These are phyloP conservation scores for Phallus indusiatus DNA, from an alignment of 768 basidiomycete species.

Conservation along the genomic window DNA sequence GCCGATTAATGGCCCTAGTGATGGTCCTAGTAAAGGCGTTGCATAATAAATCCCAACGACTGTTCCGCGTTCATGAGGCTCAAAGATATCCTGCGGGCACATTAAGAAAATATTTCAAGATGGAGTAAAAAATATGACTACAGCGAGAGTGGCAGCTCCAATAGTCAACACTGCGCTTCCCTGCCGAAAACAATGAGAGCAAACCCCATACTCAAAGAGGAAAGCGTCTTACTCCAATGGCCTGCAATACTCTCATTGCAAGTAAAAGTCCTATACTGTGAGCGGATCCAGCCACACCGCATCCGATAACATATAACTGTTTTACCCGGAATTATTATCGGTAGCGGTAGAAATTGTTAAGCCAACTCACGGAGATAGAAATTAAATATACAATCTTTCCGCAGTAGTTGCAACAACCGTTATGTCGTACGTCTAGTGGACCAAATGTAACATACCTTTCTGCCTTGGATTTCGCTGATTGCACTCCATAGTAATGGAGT, in stretches of 20 bases:
- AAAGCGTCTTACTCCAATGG: slow-evolving; percentile 38
- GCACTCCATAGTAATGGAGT: slow-evolving; percentile 62
- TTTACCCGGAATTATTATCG: slow-evolving; percentile 24
- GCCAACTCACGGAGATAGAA: slow-evolving; percentile 13
- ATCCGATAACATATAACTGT: slow-evolving; percentile 42
- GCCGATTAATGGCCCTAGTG: slow-evolving; percentile 60
- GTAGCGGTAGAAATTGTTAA: neutral
- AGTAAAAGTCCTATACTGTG: slow-evolving; percentile 48
- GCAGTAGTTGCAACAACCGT: neutral
- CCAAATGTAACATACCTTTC: slow-evolving; percentile 39
- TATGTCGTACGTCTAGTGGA: neutral
- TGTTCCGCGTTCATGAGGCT: slow-evolving; percentile 61
- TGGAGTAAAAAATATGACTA: slow-evolving; percentile 7
- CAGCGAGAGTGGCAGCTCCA: slow-evolving; percentile 66
- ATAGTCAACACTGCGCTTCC: slow-evolving; percentile 57
- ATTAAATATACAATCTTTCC: slow-evolving; percentile 20
- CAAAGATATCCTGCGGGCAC: slow-evolving; percentile 48
- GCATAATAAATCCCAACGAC: slow-evolving; percentile 77
- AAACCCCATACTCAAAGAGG: neutral
- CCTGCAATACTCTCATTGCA: slow-evolving; percentile 61
- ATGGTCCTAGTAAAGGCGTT: slow-evolving; percentile 67
- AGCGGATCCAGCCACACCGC: slow-evolving; percentile 47
- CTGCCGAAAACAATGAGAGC: slow-evolving; percentile 23
- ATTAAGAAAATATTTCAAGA: neutral
- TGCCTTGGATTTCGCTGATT: slow-evolving; percentile 64